Evolutionary conservation across 2,329 filamentous ascomycete genomes (phyloP), one percentile per base, ranked within the genome.

Genomic region (Talaromyces marneffei): DNA sequence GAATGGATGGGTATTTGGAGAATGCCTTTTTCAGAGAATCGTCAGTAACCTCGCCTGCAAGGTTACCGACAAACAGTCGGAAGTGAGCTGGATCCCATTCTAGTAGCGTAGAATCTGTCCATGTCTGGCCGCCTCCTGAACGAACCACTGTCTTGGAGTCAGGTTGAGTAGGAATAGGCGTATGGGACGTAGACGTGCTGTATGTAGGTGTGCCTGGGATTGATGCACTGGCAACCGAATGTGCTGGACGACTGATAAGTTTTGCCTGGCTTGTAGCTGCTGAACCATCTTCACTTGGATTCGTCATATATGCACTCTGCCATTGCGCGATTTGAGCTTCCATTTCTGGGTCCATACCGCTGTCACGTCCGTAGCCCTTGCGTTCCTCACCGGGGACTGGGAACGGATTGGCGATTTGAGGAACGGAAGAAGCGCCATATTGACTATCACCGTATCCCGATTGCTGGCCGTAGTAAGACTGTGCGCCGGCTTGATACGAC

Each of bases 41-140:
- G 75, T 99, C 94, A 1, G 94, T 99, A 31, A 96, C 94, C 79
- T 99, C 94, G 67, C 94, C 94, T 42, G 94, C 94, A 57, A 99
- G 84, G 74, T 99, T 99, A 66, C 94, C 94, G 16, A 97, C 92
- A 75, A 97, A 97, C 46, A 99, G 85, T 37, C 94, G 91, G 70
- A 96, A 90, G 73, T 99, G 94, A 29, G 89, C 85, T 1, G 93
- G 93, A 71, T 97, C 92, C 94, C 94, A 99, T 74, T 97, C 94
- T 2, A 97, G 84, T 3, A 99, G 84, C 0, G 89, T 85, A 61
- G 90, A 83, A 73, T 99, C 94, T 25, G 89, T 88, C 94, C 94
- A 99, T 62, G 86, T 89, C 79, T 96, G 91, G 60, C 94, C 94
- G 64, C 94, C 94, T 56, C 93, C 94, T 64, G 89, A 84, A 40